phyloP scores from a whole-genome alignment of 768 basidiomycete genomes.

The Cystobasidium onofrii region DNA sequence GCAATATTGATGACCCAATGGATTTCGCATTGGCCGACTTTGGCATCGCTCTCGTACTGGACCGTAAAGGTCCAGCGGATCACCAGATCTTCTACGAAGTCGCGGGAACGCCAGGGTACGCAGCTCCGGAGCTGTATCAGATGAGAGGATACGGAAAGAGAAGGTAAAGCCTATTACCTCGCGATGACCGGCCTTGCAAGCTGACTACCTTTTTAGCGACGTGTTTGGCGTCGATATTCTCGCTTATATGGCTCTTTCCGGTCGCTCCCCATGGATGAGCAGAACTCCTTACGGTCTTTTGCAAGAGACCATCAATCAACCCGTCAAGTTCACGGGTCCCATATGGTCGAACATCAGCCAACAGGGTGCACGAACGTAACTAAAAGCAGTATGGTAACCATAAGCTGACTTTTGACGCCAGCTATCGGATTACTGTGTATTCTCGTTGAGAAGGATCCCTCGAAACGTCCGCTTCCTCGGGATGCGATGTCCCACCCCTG shows the following conservation, averaged over 20 bases:
- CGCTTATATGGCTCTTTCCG: conserved; percentile 1
- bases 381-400: too few species aligned
- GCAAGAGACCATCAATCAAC: not conserved
- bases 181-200: too few species aligned
- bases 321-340: not conserved
- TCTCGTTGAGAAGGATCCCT: not conserved
- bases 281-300: not conserved
- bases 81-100: not conserved
- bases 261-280: not conserved
- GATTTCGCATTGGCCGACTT: conserved; percentile 19
- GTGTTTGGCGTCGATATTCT: conserved; percentile 7
- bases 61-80: not conserved
- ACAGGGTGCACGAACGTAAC: too few species aligned
- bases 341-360: not conserved
- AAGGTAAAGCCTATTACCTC: not conserved
- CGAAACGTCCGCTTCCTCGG: not conserved
- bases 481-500: conserved; percentile 1
- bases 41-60: conserved; percentile 11
- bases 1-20: conserved; percentile 10
- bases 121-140: conserved; percentile 12
- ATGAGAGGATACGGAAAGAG: conserved; percentile 1
- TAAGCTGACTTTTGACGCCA: not conserved
- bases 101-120: conserved; percentile 6
- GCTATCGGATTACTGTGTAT: not conserved
- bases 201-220: not conserved